These are phyloP conservation scores for Blepharisma japonicum DNA, from an alignment of 73 alveolate species.

Conservation along the genomic window DNA sequence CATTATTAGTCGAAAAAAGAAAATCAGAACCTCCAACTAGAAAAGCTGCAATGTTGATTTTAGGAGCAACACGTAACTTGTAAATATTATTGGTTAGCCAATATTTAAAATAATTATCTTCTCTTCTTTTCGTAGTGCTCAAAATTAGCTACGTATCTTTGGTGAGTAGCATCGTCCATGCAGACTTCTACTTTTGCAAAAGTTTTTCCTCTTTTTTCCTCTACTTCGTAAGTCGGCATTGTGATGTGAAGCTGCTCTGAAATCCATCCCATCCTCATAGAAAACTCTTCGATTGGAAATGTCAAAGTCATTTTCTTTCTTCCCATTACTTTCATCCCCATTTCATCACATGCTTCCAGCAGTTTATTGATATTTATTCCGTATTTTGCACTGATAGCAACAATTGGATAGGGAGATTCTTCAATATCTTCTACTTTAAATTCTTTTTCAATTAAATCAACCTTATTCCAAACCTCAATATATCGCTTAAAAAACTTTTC, in stretches of 20 bases:
- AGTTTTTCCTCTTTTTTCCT: constrained; percentile 36
- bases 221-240: constrained; percentile 3
- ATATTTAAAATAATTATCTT: neutral
- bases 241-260: constrained; percentile 41
- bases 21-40: too few species aligned
- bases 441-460: constrained; percentile 42
- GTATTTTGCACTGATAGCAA: constrained; percentile 48
- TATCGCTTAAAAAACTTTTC: constrained; percentile 48
- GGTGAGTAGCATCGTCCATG: constrained; percentile 43
- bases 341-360: constrained; percentile 32
- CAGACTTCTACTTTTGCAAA: constrained; percentile 35
- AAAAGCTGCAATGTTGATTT: too few species aligned
- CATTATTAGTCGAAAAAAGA: too few species aligned
- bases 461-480: constrained; percentile 88
- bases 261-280: constrained; percentile 45
- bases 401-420: constrained; percentile 48
- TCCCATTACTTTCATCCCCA: constrained; percentile 37
- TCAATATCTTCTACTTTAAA: neutral
- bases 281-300: constrained; percentile 35
- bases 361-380: constrained; percentile 43
- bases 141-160: constrained; percentile 43
- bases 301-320: constrained; percentile 29
- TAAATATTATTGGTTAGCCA: too few species aligned
- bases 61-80: too few species aligned
- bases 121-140: neutral